Percentiles rank a stretch among this genome's conserved stretches.
phyloP scores from a whole-genome alignment of 768 basidiomycete species.

The Leccinum rimulosum region DNA sequence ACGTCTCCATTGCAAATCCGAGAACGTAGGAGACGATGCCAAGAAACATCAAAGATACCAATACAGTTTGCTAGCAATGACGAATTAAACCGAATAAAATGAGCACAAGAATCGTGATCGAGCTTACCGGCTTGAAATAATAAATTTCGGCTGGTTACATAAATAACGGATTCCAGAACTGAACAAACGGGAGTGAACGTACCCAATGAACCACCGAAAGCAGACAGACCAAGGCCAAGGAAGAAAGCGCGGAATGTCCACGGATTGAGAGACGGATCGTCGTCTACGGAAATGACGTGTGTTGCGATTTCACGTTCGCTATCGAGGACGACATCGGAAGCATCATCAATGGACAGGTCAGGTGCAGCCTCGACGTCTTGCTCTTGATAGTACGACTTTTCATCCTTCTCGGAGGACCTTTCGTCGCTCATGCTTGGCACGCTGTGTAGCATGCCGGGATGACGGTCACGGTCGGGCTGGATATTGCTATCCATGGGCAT shows the following conservation, averaged over 20 bases:
- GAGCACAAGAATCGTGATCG: background rate
- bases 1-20: slow-evolving; percentile 43
- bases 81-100: slow-evolving; percentile 2
- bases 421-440: background rate
- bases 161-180: background rate
- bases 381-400: slow-evolving; percentile 20
- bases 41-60: slow-evolving; percentile 53
- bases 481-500: slow-evolving; percentile 4
- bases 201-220: background rate
- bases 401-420: slow-evolving; percentile 7
- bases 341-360: slow-evolving; percentile 3
- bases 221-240: background rate
- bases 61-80: slow-evolving; percentile 45
- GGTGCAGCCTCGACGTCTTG: slow-evolving; percentile 31
- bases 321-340: slow-evolving; percentile 28
- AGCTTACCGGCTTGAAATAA: slow-evolving; percentile 54
- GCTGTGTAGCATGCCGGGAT: background rate
- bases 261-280: slow-evolving; percentile 1
- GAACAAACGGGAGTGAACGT: background rate
- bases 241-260: background rate
- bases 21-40: slow-evolving; percentile 50
- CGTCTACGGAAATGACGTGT: slow-evolving; percentile 32
- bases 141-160: slow-evolving; percentile 48
- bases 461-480: background rate
- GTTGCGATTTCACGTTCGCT: slow-evolving; percentile 47